Evolutionary conservation across 2,329 filamentous ascomycete species (phyloP).

Genomic region (Rhynchosporium agropyri): DNA sequence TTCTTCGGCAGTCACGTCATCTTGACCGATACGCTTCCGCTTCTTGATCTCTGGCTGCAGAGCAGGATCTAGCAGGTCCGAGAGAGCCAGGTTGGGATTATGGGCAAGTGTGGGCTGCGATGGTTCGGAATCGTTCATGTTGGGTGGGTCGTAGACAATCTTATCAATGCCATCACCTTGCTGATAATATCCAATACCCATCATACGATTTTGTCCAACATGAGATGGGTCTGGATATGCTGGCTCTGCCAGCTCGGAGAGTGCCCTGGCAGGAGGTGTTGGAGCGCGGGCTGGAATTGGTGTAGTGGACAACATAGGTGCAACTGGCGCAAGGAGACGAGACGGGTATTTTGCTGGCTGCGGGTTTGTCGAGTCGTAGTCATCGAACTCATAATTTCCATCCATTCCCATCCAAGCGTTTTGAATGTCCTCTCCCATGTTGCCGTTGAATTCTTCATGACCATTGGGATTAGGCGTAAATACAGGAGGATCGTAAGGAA

Average conservation of each 20-base stretch:
- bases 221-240: slow-evolving; percentile 36
- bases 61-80: slow-evolving; percentile 33
- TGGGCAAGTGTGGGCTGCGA: slow-evolving; percentile 17
- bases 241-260: slow-evolving; percentile 25
- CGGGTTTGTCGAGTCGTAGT: slow-evolving; percentile 28
- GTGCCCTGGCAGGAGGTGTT: slow-evolving; percentile 23
- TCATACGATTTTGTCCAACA: slow-evolving; percentile 35
- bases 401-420: slow-evolving; percentile 26
- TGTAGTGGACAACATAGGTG: slow-evolving; percentile 30
- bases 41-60: slow-evolving; percentile 31
- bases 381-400: slow-evolving; percentile 34
- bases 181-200: slow-evolving; percentile 41
- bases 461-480: slow-evolving; percentile 15
- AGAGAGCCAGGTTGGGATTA: slow-evolving; percentile 34
- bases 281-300: slow-evolving; percentile 18
- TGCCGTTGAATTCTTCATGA: slow-evolving; percentile 16
- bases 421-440: slow-evolving; percentile 17
- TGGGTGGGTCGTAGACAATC: slow-evolving; percentile 40
- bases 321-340: slow-evolving; percentile 31
- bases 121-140: slow-evolving; percentile 26
- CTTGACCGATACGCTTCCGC: slow-evolving; percentile 29
- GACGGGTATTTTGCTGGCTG: slow-evolving; percentile 32
- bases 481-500: slow-evolving; percentile 18
- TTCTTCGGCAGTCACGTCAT: slow-evolving; percentile 32
- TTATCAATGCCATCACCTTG: slow-evolving; percentile 37